Evolutionary conservation across 345 rosid genomes (phyloP).

Genomic region (Arabis hirsuta): DNA sequence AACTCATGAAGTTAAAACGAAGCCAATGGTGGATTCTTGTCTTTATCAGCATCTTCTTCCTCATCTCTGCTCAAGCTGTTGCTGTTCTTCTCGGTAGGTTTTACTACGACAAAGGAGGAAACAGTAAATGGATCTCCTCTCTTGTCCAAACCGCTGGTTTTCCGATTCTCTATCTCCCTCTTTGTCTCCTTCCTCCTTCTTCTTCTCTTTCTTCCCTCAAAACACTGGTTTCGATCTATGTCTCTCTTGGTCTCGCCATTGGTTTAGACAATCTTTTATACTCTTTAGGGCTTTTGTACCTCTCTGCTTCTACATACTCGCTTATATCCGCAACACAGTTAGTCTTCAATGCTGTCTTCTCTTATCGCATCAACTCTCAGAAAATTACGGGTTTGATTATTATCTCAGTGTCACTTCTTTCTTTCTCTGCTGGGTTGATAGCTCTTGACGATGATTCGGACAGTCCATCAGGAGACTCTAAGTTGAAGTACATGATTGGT

Average conservation of each 20-base stretch:
- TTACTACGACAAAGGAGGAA: slow-evolving; percentile 39
- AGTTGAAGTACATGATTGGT: slow-evolving; percentile 50
- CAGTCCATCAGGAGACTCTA: slow-evolving; percentile 53
- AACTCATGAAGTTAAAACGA: slow-evolving; percentile 45
- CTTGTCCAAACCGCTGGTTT: slow-evolving; percentile 54
- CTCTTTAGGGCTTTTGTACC: slow-evolving; percentile 73
- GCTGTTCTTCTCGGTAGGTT: slow-evolving; percentile 53
- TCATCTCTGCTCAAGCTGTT: slow-evolving; percentile 63
- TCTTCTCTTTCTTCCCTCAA: slow-evolving; percentile 45
- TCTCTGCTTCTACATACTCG: slow-evolving; percentile 79
- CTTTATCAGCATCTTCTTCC: slow-evolving; percentile 45
- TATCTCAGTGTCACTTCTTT: slow-evolving; percentile 64
- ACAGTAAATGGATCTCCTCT: slow-evolving; percentile 42
- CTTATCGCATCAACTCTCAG: slow-evolving; percentile 75
- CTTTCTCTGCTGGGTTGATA: slow-evolving; percentile 73
- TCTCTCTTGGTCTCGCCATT: slow-evolving; percentile 60
- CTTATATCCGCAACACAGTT: slow-evolving; percentile 79
- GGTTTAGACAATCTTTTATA: slow-evolving; percentile 73
- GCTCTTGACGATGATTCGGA: slow-evolving; percentile 65
- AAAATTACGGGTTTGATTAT: slow-evolving; percentile 64
- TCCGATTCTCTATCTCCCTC: slow-evolving; percentile 68
- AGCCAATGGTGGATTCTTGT: slow-evolving; percentile 72
- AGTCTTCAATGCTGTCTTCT: slow-evolving; percentile 76
- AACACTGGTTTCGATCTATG: slow-evolving; percentile 50
- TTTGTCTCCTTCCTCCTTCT: slow-evolving; percentile 53